Base-by-base conservation (phyloP, 2,329 filamentous ascomycete species). In the Endothia cerciana region DNA sequence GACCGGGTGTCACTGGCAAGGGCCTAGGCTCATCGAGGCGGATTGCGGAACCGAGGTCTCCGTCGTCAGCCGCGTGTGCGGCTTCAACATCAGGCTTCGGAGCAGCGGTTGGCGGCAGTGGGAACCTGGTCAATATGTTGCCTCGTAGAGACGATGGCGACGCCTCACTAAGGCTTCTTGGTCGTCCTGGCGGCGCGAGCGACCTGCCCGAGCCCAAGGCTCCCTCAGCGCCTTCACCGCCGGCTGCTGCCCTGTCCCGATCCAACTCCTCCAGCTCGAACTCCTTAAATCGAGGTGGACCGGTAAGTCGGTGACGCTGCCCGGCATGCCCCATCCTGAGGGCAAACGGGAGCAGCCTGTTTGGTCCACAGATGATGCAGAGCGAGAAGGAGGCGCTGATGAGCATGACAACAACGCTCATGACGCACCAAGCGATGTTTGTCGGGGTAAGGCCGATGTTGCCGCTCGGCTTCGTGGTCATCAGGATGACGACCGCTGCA, bases 261-360 rank as follows among this genome's bases (percentile, higher is more conserved):
- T 5, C 19, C 1, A 65, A 7, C 13, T 57, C 6, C 2, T 30
- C 57, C 17, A 67, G 19, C 58, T 67, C 65, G 7, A 61, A 38
- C 6, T 61, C 65, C 43, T 65, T 40, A 51, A 49, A 40, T 3
- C 38, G 49, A 58, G 62, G 25, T 30, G 63, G 19, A 13, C 33
- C 25, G 15, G 13, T 2, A 7, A 22, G 19, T 7, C 33, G 38
- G 6, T 22, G 11, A 19, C 43, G 43, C 3, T 19, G 19, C 19
- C 47, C 47, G 11, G 47, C 28, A 25, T 51, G 28, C 22, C 17
- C 47, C 7, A 51, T 17, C 25, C 28, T 51, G 47, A 51, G 47
- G 47, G 25, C 47, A 17, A 40, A 55, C 7, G 36, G 25, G 19
- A 40, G 17, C 11, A 30, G 10, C 22, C 22, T 38, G 30, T 33